Conservation (phyloP, 2,329 filamentous ascomycete species). For the Tolypocladium sp. region DNA sequence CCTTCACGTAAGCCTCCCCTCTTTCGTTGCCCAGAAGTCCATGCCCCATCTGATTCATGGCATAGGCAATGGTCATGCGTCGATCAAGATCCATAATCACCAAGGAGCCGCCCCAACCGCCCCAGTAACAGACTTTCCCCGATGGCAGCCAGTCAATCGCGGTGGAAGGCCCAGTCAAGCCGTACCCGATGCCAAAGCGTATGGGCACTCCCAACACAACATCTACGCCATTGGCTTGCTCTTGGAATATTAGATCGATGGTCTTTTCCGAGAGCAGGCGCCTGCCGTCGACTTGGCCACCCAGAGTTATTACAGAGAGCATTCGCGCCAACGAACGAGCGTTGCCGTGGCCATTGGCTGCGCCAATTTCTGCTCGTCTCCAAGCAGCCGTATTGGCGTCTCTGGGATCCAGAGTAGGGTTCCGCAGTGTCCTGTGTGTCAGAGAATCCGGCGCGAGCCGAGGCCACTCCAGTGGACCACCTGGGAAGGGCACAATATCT, state of each 20-base stretch:
- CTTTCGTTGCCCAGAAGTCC: no score
- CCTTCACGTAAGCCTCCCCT: no score
- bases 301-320: constrained; percentile 18
- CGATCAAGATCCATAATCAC: no score
- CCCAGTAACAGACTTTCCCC: no score
- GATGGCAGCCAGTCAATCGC: no score
- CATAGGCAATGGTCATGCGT: no score
- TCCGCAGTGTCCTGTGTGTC: not conserved
- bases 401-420: not conserved
- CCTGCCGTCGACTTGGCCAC: constrained; percentile 9
- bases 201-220: no score
- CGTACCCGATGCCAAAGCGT: no score
- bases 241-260: constrained; percentile 32
- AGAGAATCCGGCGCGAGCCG: constrained; percentile 8
- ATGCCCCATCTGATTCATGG: no score
- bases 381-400: constrained; percentile 19
- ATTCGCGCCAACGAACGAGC: constrained; percentile 31
- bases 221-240: constrained; percentile 31
- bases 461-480: no score
- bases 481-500: constrained; percentile 15
- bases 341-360: constrained; percentile 35
- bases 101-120: no score
- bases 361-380: constrained; percentile 29
- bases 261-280: constrained; percentile 28
- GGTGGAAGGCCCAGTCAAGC: no score